phyloP scores from a whole-genome alignment of 2,329 filamentous ascomycete species.

The Aspergillus ustus region DNA sequence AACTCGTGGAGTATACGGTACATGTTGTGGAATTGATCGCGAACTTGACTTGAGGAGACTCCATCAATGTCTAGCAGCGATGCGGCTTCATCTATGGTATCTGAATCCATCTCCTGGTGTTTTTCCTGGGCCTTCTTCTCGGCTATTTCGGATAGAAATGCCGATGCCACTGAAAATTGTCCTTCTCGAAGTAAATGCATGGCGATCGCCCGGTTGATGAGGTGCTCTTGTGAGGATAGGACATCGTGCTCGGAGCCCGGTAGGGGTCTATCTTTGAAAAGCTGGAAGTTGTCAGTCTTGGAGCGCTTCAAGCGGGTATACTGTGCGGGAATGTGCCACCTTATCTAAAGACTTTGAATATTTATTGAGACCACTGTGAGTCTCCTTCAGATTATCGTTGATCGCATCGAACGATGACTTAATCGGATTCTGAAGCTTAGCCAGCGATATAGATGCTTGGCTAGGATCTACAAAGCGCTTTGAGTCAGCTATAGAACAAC shows the following conservation, averaged over 20 bases:
- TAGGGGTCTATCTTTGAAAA: constrained; percentile 70
- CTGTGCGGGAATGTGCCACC: constrained; percentile 49
- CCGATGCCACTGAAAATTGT: constrained; percentile 84
- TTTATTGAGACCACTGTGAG: constrained; percentile 79
- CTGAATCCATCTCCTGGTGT: constrained; percentile 32
- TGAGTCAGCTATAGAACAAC: constrained; percentile 8
- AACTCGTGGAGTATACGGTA: constrained; percentile 84
- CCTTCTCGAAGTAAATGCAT: constrained; percentile 97
- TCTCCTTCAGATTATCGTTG: constrained; percentile 79
- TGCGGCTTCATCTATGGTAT: constrained; percentile 44
- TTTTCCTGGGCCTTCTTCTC: constrained; percentile 48
- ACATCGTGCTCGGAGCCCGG: constrained; percentile 81
- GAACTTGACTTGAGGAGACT: constrained; percentile 69
- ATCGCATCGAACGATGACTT: constrained; percentile 80
- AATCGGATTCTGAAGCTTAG: constrained; percentile 83
- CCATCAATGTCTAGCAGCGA: constrained; percentile 58
- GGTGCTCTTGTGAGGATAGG: constrained; percentile 71
- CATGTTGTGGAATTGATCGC: constrained; percentile 84
- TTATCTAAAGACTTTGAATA: constrained; percentile 86
- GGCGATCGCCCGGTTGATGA: constrained; percentile 91
- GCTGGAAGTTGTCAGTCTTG: constrained; percentile 43
- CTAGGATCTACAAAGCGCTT: constrained; percentile 62
- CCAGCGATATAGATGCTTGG: constrained; percentile 73
- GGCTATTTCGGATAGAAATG: constrained; percentile 76
- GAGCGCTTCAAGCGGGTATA: background rate